These are phyloP conservation scores for Cystobasidium onofrii DNA, from an alignment of 768 basidiomycete species.

Conservation along the genomic window DNA sequence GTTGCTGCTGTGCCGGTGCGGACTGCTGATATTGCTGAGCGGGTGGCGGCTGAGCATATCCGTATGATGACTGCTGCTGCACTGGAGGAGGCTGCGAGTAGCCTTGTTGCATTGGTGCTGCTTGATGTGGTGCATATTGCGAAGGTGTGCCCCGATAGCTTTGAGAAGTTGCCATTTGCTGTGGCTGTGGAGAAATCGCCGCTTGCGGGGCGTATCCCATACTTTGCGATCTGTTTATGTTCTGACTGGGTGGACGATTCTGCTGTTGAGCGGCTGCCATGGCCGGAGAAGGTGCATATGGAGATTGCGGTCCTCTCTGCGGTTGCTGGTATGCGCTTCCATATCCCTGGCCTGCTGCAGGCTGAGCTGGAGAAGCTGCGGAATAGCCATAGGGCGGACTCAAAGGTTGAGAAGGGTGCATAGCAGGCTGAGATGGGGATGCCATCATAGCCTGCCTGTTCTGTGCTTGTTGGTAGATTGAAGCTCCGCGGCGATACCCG, in stretches of 20 bases:
- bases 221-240: constrained; percentile 28
- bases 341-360: background rate
- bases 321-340: constrained; percentile 25
- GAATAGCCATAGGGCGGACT: background rate
- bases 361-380: constrained; percentile 3
- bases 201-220: constrained; percentile 38
- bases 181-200: constrained; percentile 35
- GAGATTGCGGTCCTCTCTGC: background rate
- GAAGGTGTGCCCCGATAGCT: constrained; percentile 4
- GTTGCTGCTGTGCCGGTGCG: constrained; percentile 23
- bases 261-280: constrained; percentile 38
- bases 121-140: constrained; percentile 26
- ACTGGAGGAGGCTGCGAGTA: background rate
- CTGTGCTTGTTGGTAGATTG: constrained; percentile 20
- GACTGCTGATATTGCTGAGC: constrained; percentile 35
- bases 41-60: constrained; percentile 27
- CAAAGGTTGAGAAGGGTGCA: background rate
- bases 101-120: constrained; percentile 8
- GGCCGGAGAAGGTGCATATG: background rate
- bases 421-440: background rate
- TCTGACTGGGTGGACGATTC: background rate
- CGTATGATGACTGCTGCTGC: constrained; percentile 5
- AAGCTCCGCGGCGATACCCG: constrained; percentile 27
- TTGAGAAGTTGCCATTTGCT: constrained; percentile 26
- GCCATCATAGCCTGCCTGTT: background rate